Base-by-base conservation (phyloP, 768 basidiomycete genomes). In the Phanerochaete sordida region DNA sequence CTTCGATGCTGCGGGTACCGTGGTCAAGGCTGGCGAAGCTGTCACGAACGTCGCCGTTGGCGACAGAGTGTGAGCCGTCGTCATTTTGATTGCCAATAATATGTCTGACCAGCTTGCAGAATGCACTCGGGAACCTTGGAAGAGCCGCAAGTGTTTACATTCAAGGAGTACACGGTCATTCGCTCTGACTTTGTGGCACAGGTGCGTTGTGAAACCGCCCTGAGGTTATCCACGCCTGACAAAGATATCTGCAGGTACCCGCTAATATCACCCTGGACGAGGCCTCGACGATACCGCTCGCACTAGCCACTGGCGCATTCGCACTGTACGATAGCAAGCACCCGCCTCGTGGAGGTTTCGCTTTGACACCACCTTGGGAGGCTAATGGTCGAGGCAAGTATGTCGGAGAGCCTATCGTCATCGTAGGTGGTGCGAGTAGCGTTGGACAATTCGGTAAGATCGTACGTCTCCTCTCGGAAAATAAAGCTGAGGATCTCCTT, bases 1-100 rank as follows among this genome's bases (percentile, higher is more conserved):
- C 4, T 59, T 49, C 5, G 79, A 81, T 21, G 70, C 60, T n/a
- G 74, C 78, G 7, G 79, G 80, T 15, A 68, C 67, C 23, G 72
- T 79, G 31, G 72, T 71, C 23, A 69, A 70, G 28, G 70, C 79
- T 19, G 80, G 76, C 21, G 64, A 73, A n/a, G 73, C 67, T 0
- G 80, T 80, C 1, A 69, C 71, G 5, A 57, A 65, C 21, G 70
- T 79, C 55, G 70, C 68, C 31, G 68, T 71, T 19, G 79, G 78
- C 2, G 76, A 75, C 59, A 72, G 65, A 56, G 71, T 78, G 74
- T 75, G 37, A 60, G 74, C 64, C 5, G 23, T 47, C 52, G 6
- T 35, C 24, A 19, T 3, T 9, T 7, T 2, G 8, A 21, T 50
- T 19, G 5, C 13, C 26, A 7, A 19, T n/a, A 15, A 13, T 15